Percentiles rank a stretch among this genome's conserved stretches.
Evolutionary conservation across 495 filamentous ascomycete genomes (phyloP).

Genomic region (Hypomontagnella submonticulosa): DNA sequence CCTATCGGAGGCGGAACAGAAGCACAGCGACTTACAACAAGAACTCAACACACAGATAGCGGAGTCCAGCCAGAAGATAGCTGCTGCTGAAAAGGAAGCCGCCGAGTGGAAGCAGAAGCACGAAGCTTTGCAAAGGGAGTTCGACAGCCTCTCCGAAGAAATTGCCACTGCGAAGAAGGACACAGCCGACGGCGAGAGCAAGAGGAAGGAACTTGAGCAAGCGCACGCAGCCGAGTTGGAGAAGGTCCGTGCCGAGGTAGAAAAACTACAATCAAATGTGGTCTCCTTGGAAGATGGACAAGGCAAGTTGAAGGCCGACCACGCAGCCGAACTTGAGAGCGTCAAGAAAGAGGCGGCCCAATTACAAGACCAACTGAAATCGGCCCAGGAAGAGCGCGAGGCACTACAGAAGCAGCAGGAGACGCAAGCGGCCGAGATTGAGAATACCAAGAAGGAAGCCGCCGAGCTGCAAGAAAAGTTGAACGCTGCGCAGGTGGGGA

Average conservation of each 20-base stretch:
- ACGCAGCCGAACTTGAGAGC: constrained; percentile 30
- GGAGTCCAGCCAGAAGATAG: constrained; percentile 25
- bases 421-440: constrained; percentile 17
- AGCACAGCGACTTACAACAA: constrained; percentile 28
- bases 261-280: constrained; percentile 29
- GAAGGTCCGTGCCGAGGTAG: constrained; percentile 18
- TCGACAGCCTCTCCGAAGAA: constrained; percentile 22
- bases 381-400: constrained; percentile 25
- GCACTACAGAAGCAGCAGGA: constrained; percentile 25
- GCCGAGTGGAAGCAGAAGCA: constrained; percentile 35
- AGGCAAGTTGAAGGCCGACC: constrained; percentile 24
- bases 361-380: constrained; percentile 26
- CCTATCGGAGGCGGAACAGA: constrained; percentile 28
- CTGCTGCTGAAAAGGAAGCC: constrained; percentile 17
- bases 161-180: constrained; percentile 22
- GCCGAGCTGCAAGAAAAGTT: constrained; percentile 18
- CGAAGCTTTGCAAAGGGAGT: constrained; percentile 21
- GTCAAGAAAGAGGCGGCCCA: constrained; percentile 30
- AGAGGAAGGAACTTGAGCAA: constrained; percentile 32
- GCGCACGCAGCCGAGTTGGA: constrained; percentile 29
- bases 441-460: constrained; percentile 27
- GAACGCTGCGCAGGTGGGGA: constrained; percentile 16
- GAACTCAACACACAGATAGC: constrained; percentile 4
- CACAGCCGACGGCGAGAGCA: constrained; percentile 17
- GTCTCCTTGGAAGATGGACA: constrained; percentile 23